Conservation (phyloP, 2,329 filamentous ascomycete genomes). For the Venturia carpophila region DNA sequence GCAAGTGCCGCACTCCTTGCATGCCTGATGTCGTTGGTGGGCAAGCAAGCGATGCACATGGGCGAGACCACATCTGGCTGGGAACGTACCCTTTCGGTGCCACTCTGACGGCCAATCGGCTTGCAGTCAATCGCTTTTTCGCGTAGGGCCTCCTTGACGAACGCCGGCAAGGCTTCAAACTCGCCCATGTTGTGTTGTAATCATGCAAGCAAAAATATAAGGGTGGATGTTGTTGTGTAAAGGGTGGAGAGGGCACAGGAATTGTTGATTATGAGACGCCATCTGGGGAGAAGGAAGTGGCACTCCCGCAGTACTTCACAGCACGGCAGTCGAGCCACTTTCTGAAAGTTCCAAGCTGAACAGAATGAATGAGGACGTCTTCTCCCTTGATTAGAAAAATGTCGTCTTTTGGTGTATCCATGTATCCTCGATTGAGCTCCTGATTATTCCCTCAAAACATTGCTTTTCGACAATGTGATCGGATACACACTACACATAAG, state of each 20-base stretch:
- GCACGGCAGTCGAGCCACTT: background rate
- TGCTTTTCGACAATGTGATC: too few species aligned
- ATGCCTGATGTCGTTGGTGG: background rate
- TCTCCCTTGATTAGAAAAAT: too few species aligned
- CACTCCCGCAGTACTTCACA: background rate
- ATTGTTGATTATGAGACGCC: background rate
- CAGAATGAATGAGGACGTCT: too few species aligned
- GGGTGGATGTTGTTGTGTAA: conserved; percentile 1
- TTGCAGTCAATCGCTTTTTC: conserved; percentile 14
- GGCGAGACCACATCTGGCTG: background rate
- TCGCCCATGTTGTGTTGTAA: conserved; percentile 1
- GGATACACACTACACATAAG: too few species aligned
- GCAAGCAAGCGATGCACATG: background rate
- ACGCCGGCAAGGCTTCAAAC: conserved; percentile 6
- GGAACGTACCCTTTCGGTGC: conserved; percentile 15
- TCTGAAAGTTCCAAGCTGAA: too few species aligned
- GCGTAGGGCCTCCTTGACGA: conserved; percentile 3
- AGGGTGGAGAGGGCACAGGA: background rate
- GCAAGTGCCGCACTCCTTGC: background rate
- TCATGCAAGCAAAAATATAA: background rate
- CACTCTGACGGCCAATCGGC: conserved; percentile 12
- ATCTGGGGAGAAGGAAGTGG: background rate
- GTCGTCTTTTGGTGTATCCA: too few species aligned
- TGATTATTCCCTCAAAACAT: too few species aligned
- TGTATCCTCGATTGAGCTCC: too few species aligned